These are phyloP conservation scores for Myxozyma vanderwaltii DNA, from an alignment of 805 yeast species.

Conservation along the genomic window DNA sequence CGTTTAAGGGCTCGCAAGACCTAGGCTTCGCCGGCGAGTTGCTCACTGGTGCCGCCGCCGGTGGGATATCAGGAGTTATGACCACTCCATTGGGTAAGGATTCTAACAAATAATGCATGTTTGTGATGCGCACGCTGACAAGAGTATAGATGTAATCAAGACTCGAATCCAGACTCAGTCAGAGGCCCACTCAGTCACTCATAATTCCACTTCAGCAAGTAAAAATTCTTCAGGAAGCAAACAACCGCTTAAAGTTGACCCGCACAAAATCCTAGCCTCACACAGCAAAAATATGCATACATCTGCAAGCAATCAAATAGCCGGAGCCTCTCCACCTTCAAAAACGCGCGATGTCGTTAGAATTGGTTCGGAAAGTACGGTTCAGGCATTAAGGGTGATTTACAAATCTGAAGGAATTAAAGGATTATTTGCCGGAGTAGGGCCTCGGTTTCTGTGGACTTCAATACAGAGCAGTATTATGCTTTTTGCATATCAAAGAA, in stretches of 20 bases:
- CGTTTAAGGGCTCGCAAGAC: slow-evolving; percentile 38
- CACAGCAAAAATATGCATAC: slow-evolving; percentile 1
- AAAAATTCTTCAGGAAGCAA: not conserved
- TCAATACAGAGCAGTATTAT: slow-evolving; percentile 91
- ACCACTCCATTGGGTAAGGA: slow-evolving; percentile 77
- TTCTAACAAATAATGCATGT: not conserved
- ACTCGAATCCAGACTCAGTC: slow-evolving; percentile 91
- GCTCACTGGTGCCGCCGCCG: slow-evolving; percentile 91
- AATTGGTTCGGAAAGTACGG: slow-evolving; percentile 28
- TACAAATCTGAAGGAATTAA: slow-evolving; percentile 71
- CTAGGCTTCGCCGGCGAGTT: slow-evolving; percentile 59
- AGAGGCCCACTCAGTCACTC: slow-evolving; percentile 11
- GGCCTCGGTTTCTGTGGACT: slow-evolving; percentile 96
- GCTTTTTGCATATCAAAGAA: slow-evolving; percentile 82
- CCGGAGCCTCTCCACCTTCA: slow-evolving; percentile 30
- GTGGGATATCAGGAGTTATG: slow-evolving; percentile 84
- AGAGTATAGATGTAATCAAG: slow-evolving; percentile 65
- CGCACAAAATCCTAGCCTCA: not conserved
- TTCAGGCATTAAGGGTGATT: slow-evolving; percentile 56
- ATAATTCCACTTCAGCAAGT: not conserved
- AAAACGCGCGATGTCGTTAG: slow-evolving; percentile 31
- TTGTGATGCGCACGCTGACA: not conserved
- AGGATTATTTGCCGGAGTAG: slow-evolving; percentile 91
- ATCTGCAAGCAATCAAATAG: slow-evolving; percentile 1
- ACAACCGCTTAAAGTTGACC: not conserved